Base-by-base conservation (phyloP, 1,284 basidiomycete genomes). In the Boletellus deceptivus region DNA sequence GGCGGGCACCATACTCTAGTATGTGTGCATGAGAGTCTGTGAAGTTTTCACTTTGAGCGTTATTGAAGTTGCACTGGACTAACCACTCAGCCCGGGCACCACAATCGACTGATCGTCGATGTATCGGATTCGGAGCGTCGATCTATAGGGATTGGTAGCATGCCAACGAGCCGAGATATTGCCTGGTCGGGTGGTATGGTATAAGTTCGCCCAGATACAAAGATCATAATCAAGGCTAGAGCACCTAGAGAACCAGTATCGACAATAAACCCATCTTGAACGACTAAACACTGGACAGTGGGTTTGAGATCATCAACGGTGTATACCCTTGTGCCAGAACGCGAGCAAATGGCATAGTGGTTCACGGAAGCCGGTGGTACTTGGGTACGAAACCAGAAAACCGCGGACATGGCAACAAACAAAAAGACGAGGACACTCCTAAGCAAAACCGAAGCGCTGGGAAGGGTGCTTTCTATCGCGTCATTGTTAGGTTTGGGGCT, bases 11-110 rank as follows among this genome's bases (percentile, higher is more conserved):
- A 61, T 89, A 89, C 63, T 89, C 85, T 14, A 91, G 73, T 43
- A 88, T 81, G 61, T 92, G 90, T 0, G 78, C 86, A 71, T 94
- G 92, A 1, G 90, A 87, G 70, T 94, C 92, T 88, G 59, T 31
- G n/a, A 22, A 14, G 11, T 4, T 7, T 37, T 43, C 37, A 47
- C 11, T 14, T 14, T 11, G 46, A n/a, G 36, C 25, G n/a, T 41
- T 11, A 29, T 53, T 45, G 48, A 33, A 51, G 55, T 55, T 36
- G 49, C 40, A 59, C 14, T 37, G 24, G 27, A 68, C 74, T 58
- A 52, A 86, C 85, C 86, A 61, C 76, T 85, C 52, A 88, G 62
- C 2, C 86, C 86, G 18, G 86, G 86, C 24, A 89, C 75, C 29
- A 87, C 69, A 47, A 85, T 77, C 37, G 84, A 75, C 22, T 76